Evolutionary conservation across 345 rosid species (phyloP).

Genomic region (Eucalyptus shirleyi): DNA sequence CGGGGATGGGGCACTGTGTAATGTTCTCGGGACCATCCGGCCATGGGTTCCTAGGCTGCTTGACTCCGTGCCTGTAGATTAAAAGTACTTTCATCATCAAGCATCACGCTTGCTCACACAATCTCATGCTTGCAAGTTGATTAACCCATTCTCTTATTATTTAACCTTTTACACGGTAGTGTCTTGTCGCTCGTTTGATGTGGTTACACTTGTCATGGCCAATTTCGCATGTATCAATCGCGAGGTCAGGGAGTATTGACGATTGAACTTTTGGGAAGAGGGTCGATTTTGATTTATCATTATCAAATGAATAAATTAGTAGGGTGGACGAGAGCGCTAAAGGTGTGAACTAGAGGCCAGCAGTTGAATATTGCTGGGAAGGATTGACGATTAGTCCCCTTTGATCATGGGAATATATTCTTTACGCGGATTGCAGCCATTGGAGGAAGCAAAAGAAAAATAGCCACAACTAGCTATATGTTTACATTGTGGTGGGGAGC

Average conservation of each 20-base stretch:
- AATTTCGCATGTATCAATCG: background rate
- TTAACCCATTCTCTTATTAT: background rate
- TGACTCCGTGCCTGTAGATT: slow-evolving; percentile 19
- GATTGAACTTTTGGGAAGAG: background rate
- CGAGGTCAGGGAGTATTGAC: background rate
- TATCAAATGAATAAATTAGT: background rate
- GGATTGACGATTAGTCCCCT: background rate
- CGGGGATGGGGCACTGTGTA: slow-evolving; percentile 16
- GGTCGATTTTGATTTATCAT: background rate
- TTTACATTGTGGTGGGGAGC: background rate
- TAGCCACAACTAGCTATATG: background rate
- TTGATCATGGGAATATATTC: background rate
- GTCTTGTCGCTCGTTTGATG: background rate
- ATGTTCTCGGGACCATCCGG: slow-evolving; percentile 17
- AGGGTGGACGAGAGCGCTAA: background rate
- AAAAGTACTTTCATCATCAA: background rate
- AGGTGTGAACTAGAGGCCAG: background rate
- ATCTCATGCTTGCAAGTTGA: background rate
- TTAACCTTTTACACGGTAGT: background rate
- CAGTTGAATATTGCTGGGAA: background rate
- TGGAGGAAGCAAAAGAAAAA: background rate
- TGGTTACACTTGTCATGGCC: background rate
- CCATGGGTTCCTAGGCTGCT: slow-evolving; percentile 19
- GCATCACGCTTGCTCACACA: background rate
- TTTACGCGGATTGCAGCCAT: background rate